Percentiles rank a stretch among this genome's conserved stretches.
phyloP scores from a whole-genome alignment of 2,329 filamentous ascomycete genomes.

The Nakataea oryzae region DNA sequence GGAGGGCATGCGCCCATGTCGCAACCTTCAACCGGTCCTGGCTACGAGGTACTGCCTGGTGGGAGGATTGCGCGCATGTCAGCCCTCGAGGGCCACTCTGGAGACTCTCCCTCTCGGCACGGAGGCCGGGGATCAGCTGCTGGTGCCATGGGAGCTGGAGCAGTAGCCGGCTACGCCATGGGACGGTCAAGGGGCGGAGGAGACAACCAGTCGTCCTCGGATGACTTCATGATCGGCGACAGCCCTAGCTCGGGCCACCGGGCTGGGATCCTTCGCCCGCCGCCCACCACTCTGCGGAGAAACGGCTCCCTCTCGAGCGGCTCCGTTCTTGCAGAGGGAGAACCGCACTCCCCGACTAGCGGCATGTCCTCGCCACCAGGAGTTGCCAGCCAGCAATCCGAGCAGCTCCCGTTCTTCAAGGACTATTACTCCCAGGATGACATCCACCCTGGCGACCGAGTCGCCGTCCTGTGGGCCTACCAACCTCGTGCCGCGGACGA shows the following conservation, averaged over 20 bases:
- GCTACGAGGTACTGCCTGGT: constrained; percentile 67
- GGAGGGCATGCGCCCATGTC: constrained; percentile 28
- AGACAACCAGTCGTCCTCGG: constrained; percentile 57
- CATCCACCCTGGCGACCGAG: constrained; percentile 82
- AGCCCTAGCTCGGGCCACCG: constrained; percentile 61
- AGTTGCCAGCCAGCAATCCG: constrained; percentile 79
- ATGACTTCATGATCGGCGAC: constrained; percentile 49
- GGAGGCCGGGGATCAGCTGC: constrained; percentile 24
- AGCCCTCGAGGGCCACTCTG: constrained; percentile 69
- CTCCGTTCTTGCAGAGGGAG: constrained; percentile 62
- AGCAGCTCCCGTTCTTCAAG: constrained; percentile 93
- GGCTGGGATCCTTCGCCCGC: constrained; percentile 45
- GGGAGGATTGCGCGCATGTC: constrained; percentile 94
- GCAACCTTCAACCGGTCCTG: constrained; percentile 28
- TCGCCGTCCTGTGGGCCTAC: constrained; percentile 92
- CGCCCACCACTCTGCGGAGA: constrained; percentile 51
- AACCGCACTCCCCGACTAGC: constrained; percentile 64
- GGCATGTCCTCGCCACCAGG: constrained; percentile 79
- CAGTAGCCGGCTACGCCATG: constrained; percentile 35
- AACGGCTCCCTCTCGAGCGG: constrained; percentile 84
- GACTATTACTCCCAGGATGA: constrained; percentile 98
- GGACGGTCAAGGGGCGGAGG: constrained; percentile 30
- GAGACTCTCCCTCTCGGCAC: constrained; percentile 46
- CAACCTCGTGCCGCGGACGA: constrained; percentile 89
- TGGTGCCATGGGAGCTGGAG: constrained; percentile 34